Conservation (phyloP, 2,329 filamentous ascomycete species). For the Aspergillus novofumigatus region DNA sequence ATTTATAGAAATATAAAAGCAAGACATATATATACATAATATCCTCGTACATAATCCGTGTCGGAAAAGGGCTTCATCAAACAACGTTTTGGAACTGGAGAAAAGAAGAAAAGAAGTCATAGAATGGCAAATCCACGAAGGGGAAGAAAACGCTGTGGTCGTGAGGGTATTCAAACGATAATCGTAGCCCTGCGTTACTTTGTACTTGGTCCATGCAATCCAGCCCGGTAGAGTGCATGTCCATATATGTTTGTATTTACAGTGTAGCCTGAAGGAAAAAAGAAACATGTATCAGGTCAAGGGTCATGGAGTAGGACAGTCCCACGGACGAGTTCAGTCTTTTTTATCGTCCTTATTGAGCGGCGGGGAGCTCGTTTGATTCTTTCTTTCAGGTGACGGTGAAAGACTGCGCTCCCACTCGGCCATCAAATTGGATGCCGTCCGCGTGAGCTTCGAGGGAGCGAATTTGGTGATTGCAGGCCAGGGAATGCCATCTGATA, state of each 20-base stretch:
- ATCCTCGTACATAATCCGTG: not conserved
- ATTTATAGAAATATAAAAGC: not conserved
- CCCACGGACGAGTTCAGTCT: conserved; percentile 18
- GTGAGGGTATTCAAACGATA: conserved; percentile 22
- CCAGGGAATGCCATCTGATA: conserved; percentile 53
- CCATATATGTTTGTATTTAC: conserved; percentile 16
- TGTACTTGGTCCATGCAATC: conserved; percentile 19
- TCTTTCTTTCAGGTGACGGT: conserved; percentile 39
- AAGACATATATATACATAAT: not conserved
- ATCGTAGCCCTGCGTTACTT: conserved; percentile 33
- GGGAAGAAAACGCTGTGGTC: conserved; percentile 26
- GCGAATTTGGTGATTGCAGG: conserved; percentile 67
- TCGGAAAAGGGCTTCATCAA: not conserved
- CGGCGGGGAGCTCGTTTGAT: conserved; percentile 12
- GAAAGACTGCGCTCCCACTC: conserved; percentile 83
- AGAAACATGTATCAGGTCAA: conserved; percentile 1
- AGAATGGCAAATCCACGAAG: conserved; percentile 6
- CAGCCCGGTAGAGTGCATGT: conserved; percentile 9
- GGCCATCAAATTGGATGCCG: conserved; percentile 79
- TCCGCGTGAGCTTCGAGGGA: conserved; percentile 73
- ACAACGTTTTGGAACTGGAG: not conserved
- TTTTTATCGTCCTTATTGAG: conserved; percentile 28
- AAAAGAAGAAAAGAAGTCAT: not conserved
- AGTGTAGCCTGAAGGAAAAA: conserved; percentile 6
- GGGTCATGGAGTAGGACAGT: not conserved